phyloP scores from a whole-genome alignment of 257 asterid genomes.

The Jacaranda mimosifolia region DNA sequence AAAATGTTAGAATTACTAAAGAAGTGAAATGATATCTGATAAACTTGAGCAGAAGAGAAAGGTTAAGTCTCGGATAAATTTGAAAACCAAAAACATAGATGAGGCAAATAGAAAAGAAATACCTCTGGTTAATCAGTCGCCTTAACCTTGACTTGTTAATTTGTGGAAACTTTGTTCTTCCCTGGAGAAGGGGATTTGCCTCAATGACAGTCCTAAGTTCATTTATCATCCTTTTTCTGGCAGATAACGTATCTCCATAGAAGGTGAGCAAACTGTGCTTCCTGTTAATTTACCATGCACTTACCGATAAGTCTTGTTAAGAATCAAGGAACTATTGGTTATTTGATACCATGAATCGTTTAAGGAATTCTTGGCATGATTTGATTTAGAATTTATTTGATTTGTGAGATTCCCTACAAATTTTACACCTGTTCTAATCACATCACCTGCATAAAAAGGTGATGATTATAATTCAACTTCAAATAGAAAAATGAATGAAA shows the following conservation, averaged over 20 bases:
- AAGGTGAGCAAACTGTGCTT: constrained; percentile 58
- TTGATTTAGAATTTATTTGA: too few relatives aligned
- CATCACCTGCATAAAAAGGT: not conserved
- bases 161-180: constrained; percentile 55
- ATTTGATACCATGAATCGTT: constrained; percentile 6
- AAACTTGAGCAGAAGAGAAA: constrained; percentile 4
- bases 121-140: constrained; percentile 86
- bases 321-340: constrained; percentile 21
- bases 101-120: constrained; percentile 17
- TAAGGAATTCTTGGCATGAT: constrained; percentile 5
- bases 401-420: not conserved
- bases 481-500: constrained; percentile 4
- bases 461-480: not conserved
- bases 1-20: not conserved
- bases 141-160: constrained; percentile 67
- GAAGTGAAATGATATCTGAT: not conserved
- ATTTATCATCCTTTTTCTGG: constrained; percentile 54
- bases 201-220: constrained; percentile 55
- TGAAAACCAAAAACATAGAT: not conserved
- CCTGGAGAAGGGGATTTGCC: constrained; percentile 71
- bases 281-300: constrained; percentile 50
- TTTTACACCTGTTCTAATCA: not conserved
- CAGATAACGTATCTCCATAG: constrained; percentile 64
- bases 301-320: not conserved
- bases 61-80: not conserved